phyloP scores from a whole-genome alignment of 2,329 filamentous ascomycete species.

The Phialemonium atrogriseum region DNA sequence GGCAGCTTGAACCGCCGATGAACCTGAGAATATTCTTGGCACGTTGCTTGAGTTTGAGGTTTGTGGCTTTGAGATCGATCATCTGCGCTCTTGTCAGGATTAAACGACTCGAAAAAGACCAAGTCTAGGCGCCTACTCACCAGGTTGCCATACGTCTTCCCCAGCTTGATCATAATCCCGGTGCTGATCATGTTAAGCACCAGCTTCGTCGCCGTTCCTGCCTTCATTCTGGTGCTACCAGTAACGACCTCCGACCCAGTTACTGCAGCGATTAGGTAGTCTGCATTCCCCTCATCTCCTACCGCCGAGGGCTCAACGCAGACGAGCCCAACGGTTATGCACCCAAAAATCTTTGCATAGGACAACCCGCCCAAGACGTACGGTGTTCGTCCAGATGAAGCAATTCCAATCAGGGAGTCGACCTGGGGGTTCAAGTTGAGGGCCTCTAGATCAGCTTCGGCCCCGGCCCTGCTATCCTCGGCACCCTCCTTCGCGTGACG shows the following conservation, averaged over 20 bases:
- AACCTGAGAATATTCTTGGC: slow-evolving; percentile 15
- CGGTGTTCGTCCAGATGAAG: slow-evolving; percentile 32
- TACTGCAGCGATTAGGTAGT: slow-evolving; percentile 25
- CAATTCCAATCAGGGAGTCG: slow-evolving; percentile 32
- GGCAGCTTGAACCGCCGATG: slow-evolving; percentile 10
- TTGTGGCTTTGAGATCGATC: slow-evolving; percentile 4
- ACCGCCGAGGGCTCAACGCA: slow-evolving; percentile 26
- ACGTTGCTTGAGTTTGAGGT: slow-evolving; percentile 2
- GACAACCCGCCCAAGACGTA: slow-evolving; percentile 29
- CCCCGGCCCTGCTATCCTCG: slow-evolving; percentile 26
- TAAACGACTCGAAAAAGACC: too few relatives aligned
- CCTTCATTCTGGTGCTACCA: slow-evolving; percentile 36
- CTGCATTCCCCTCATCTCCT: slow-evolving; percentile 7
- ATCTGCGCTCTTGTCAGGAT: too few relatives aligned
- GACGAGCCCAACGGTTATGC: slow-evolving; percentile 27
- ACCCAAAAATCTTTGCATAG: slow-evolving; percentile 24
- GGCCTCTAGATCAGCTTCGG: slow-evolving; percentile 19
- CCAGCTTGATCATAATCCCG: slow-evolving; percentile 29
- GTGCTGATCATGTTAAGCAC: slow-evolving; percentile 35
- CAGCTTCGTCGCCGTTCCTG: slow-evolving; percentile 35
- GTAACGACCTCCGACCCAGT: slow-evolving; percentile 33
- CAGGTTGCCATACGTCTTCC: slow-evolving; percentile 33
- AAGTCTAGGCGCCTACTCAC: slow-evolving; percentile 19
- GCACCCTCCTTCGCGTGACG: slow-evolving; percentile 31
- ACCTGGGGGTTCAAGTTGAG: slow-evolving; percentile 15